Evolutionary conservation across 2,329 filamentous ascomycete genomes (phyloP).

Genomic region (Fusarium cyanostomum): DNA sequence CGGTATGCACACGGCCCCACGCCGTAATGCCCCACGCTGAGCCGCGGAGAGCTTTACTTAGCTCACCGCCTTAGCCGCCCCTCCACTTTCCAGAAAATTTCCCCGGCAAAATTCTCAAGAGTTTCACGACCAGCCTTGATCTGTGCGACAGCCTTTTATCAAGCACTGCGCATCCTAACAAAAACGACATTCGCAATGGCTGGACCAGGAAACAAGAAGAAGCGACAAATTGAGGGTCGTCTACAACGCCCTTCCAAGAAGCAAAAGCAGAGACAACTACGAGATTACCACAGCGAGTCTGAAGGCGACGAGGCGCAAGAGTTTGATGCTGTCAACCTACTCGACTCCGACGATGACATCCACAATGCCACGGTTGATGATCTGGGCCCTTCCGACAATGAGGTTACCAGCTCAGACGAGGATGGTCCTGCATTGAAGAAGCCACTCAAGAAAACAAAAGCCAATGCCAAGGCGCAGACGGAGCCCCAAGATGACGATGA

Average conservation of each 20-base stretch:
- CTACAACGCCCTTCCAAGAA: constrained; percentile 60
- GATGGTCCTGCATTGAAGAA: constrained; percentile 45
- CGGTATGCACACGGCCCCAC: too few relatives aligned
- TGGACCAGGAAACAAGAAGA: constrained; percentile 49
- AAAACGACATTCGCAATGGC: constrained; percentile 45
- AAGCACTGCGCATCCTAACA: constrained; percentile 17
- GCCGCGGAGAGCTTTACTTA: constrained; percentile 19
- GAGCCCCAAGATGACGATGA: constrained; percentile 37
- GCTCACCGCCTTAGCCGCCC: constrained; percentile 42
- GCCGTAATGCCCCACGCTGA: constrained; percentile 7
- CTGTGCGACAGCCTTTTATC: constrained; percentile 21
- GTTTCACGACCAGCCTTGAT: constrained; percentile 34
- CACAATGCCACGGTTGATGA: constrained; percentile 64
- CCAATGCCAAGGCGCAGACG: constrained; percentile 39
- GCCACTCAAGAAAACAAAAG: constrained; percentile 44
- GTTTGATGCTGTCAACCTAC: constrained; percentile 62
- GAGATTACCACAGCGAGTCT: constrained; percentile 64
- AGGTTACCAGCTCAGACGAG: constrained; percentile 50
- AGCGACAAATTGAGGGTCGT: constrained; percentile 45
- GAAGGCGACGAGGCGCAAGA: constrained; percentile 54
- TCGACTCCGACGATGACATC: constrained; percentile 67
- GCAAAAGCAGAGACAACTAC: constrained; percentile 58
- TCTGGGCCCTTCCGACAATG: constrained; percentile 52
- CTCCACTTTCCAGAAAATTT: constrained; percentile 42
- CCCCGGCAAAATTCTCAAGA: constrained; percentile 43